phyloP scores from a whole-genome alignment of 495 filamentous ascomycete species.

The Lophiostoma macrostomum region DNA sequence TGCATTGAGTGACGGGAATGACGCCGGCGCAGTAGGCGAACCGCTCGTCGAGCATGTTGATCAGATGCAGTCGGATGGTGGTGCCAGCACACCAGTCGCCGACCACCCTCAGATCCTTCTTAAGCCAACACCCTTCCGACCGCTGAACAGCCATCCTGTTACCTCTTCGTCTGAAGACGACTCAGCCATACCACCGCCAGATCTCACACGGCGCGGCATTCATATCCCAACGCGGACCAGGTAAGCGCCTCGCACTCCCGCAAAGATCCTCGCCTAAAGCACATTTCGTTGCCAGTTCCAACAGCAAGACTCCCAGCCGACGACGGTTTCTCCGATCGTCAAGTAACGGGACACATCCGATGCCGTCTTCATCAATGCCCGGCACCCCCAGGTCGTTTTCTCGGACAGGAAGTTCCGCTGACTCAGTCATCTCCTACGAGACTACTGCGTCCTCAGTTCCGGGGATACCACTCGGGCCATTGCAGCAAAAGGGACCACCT shows the following conservation, averaged over 20 bases:
- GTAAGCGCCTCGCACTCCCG: too few species aligned
- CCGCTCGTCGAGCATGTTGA: slow-evolving; percentile 34
- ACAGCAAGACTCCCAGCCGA: slow-evolving; percentile 17
- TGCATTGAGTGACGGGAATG: too few species aligned
- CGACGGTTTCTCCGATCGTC: slow-evolving; percentile 22
- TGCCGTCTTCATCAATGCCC: slow-evolving; percentile 19
- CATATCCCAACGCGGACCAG: slow-evolving; percentile 39
- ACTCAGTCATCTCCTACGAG: slow-evolving; percentile 41
- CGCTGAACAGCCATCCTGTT: slow-evolving; percentile 26
- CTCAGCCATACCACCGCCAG: slow-evolving; percentile 24
- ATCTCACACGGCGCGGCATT: slow-evolving; percentile 34
- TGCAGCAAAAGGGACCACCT: slow-evolving; percentile 42
- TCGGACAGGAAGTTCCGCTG: slow-evolving; percentile 38
- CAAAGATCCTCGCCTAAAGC: background rate
- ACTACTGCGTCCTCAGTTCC: slow-evolving; percentile 39
- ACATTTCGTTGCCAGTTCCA: slow-evolving; percentile 13
- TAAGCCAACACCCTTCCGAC: background rate
- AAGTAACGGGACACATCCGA: slow-evolving; percentile 7
- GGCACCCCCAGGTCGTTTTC: slow-evolving; percentile 23
- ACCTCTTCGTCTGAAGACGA: slow-evolving; percentile 30
- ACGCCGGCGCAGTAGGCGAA: slow-evolving; percentile 19
- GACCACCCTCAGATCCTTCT: slow-evolving; percentile 11
- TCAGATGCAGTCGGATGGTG: slow-evolving; percentile 16
- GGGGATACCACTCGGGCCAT: slow-evolving; percentile 36
- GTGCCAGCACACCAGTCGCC: slow-evolving; percentile 13